Conservation (phyloP, 2,329 filamentous ascomycete genomes). For the Neurospora crassa region DNA sequence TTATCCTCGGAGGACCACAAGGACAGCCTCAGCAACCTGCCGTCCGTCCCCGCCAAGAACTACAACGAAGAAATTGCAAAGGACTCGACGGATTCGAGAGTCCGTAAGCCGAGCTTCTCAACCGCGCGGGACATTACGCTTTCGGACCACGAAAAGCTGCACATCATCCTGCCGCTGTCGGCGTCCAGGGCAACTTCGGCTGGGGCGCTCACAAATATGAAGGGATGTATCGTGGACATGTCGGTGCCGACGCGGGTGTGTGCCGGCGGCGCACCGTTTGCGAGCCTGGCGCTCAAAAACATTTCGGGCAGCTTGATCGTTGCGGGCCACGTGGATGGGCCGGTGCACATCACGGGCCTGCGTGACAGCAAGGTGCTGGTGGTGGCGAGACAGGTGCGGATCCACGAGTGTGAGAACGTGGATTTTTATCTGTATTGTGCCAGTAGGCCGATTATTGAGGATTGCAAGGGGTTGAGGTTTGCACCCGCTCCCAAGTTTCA, state of each 20-base stretch:
- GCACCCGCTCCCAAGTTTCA: constrained; percentile 61
- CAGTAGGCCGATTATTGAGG: constrained; percentile 88
- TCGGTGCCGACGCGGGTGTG: constrained; percentile 47
- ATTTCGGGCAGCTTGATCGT: constrained; percentile 64
- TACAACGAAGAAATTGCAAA: constrained; percentile 49
- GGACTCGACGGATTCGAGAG: constrained; percentile 23
- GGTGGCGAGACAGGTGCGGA: constrained; percentile 76
- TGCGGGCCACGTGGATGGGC: constrained; percentile 67
- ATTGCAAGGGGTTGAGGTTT: constrained; percentile 71
- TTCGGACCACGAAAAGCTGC: constrained; percentile 54
- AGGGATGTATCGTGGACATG: constrained; percentile 70
- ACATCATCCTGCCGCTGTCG: constrained; percentile 67
- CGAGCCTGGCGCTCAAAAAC: constrained; percentile 57
- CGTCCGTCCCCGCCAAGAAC: constrained; percentile 30
- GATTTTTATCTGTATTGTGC: constrained; percentile 74
- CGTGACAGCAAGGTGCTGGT: constrained; percentile 68
- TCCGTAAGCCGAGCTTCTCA: constrained; percentile 56
- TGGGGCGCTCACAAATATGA: constrained; percentile 61
- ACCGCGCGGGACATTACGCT: constrained; percentile 53
- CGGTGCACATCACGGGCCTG: constrained; percentile 73
- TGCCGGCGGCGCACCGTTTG: constrained; percentile 50
- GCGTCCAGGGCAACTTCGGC: constrained; percentile 63
- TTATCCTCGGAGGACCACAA: constrained; percentile 11
- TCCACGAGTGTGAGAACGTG: constrained; percentile 77
- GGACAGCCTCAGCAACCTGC: constrained; percentile 30